Evolutionary conservation across 1,284 basidiomycete species (phyloP).

Genomic region (Singerocomus inundabilis): DNA sequence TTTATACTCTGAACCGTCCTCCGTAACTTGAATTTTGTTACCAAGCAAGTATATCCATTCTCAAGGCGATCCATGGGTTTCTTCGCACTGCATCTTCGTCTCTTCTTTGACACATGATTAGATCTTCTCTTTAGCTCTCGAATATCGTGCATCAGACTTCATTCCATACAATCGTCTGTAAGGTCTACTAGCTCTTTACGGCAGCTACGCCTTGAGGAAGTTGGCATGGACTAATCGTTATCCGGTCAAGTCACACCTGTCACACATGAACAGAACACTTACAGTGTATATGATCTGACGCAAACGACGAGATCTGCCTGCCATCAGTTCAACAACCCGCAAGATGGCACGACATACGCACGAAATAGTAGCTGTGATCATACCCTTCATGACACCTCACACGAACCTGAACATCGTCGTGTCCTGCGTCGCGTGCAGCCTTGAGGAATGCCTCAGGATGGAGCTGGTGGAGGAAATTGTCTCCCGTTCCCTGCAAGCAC

Average conservation of each 20-base stretch:
- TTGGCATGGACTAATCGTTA: constrained; percentile 69
- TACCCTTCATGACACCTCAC: constrained; percentile 87
- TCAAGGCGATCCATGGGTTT: not conserved
- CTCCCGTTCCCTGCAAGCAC: constrained; percentile 66
- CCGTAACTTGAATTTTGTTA: not conserved
- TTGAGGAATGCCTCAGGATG: constrained; percentile 87
- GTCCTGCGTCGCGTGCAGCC: constrained; percentile 71
- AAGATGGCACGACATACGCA: constrained; percentile 45
- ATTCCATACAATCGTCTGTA: constrained; percentile 4
- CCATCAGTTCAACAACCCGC: constrained; percentile 64
- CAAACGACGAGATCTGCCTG: constrained; percentile 80
- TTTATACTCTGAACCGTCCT: not conserved
- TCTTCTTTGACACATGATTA: not conserved
- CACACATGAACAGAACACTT: constrained; percentile 30
- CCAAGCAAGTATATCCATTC: constrained; percentile 1
- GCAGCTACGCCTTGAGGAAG: constrained; percentile 62
- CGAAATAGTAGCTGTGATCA: constrained; percentile 93
- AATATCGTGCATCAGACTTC: constrained; percentile 5
- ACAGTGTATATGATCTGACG: constrained; percentile 55
- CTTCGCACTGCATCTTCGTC: not conserved
- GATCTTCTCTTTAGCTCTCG: not conserved
- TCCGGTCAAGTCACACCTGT: not conserved
- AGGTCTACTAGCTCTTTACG: not conserved
- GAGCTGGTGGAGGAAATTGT: constrained; percentile 89
- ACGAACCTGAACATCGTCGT: constrained; percentile 73